Evolutionary conservation across 305 asterid genomes (phyloP).

Genomic region (Rubia peregrina): DNA sequence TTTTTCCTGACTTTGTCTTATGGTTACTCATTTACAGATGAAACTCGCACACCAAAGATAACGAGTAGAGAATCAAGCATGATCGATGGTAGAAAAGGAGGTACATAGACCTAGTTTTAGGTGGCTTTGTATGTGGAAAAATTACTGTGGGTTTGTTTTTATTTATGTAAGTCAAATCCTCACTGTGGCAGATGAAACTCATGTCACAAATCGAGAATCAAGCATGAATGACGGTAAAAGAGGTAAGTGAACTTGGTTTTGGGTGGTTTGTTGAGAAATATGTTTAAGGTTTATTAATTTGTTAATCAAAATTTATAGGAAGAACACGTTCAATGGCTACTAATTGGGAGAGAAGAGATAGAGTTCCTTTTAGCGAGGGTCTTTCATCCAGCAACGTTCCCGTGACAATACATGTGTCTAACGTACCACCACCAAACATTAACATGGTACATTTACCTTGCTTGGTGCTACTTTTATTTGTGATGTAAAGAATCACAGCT

Average conservation of each 20-base stretch:
- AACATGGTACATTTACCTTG: constrained; percentile 23
- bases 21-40: neutral
- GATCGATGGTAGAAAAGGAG: constrained; percentile 63
- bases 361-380: constrained; percentile 44
- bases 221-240: constrained; percentile 50
- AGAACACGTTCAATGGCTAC: constrained; percentile 43
- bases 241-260: constrained; percentile 43
- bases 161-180: neutral
- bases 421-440: constrained; percentile 21
- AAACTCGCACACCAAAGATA: constrained; percentile 37
- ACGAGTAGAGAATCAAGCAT: constrained; percentile 41
- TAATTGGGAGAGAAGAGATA: constrained; percentile 68
- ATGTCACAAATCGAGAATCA: constrained; percentile 46
- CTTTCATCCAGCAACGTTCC: constrained; percentile 46
- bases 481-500: neutral
- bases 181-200: constrained; percentile 22
- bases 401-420: constrained; percentile 44
- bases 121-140: constrained; percentile 6
- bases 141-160: neutral
- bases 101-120: constrained; percentile 30
- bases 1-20: constrained; percentile 7
- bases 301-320: constrained; percentile 36
- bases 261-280: constrained; percentile 15
- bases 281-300: constrained; percentile 11
- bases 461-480: neutral